Percentiles rank a stretch among this genome's conserved stretches.
Evolutionary conservation across 1,284 basidiomycete species (phyloP).

Genomic region (Tremellales sp.): DNA sequence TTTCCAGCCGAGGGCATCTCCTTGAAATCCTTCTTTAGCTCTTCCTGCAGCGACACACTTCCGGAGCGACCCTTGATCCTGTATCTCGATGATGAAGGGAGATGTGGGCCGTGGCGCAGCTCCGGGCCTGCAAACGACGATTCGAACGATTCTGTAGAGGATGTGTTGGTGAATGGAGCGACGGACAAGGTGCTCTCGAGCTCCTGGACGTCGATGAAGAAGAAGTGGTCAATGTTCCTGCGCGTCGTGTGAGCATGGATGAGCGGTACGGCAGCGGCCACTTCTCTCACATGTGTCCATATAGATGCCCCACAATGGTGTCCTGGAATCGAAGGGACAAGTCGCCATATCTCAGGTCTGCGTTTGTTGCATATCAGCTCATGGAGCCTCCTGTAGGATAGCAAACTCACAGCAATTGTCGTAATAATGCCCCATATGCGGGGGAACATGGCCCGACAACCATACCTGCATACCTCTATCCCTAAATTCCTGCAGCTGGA

Average conservation of each 20-base stretch:
- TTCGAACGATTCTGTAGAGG: slow-evolving; percentile 1
- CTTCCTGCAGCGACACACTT: slow-evolving; percentile 29
- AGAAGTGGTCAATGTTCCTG: slow-evolving; percentile 51
- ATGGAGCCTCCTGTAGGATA: neutral
- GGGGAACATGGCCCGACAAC: slow-evolving; percentile 57
- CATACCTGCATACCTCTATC: slow-evolving; percentile 69
- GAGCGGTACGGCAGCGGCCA: slow-evolving; percentile 4
- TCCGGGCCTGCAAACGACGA: slow-evolving; percentile 17
- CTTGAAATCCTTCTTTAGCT: slow-evolving; percentile 41
- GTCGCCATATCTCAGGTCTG: slow-evolving; percentile 77
- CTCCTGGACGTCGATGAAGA: slow-evolving; percentile 47
- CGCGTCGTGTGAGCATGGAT: slow-evolving; percentile 6
- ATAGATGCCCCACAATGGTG: slow-evolving; percentile 84
- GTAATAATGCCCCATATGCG: slow-evolving; percentile 76
- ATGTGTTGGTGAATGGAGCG: neutral
- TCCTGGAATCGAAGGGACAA: slow-evolving; percentile 80
- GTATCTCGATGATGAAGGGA: slow-evolving; percentile 25
- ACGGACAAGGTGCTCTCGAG: slow-evolving; percentile 29
- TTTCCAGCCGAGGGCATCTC: slow-evolving; percentile 52
- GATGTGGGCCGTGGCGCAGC: slow-evolving; percentile 23
- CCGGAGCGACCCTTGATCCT: slow-evolving; percentile 25
- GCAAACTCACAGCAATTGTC: slow-evolving; percentile 59
- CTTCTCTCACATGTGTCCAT: slow-evolving; percentile 59
- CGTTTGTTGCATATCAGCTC: slow-evolving; percentile 8
- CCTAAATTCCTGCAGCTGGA: slow-evolving; percentile 70